These are phyloP conservation scores for Stenogyne calaminthoides DNA, from an alignment of 305 asterid species.

Conservation along the genomic window DNA sequence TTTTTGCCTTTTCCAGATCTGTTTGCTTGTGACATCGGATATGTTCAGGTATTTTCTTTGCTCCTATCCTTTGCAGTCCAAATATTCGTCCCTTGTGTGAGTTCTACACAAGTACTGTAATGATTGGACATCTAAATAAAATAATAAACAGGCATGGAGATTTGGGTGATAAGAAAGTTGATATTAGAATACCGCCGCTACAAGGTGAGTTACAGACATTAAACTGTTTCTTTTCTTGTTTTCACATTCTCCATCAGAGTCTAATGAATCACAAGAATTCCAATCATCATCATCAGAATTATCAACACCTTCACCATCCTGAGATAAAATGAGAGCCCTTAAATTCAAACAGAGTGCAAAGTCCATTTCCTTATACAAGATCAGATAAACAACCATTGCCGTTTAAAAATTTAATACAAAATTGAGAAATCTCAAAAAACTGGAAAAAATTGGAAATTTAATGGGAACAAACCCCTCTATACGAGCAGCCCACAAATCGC, in stretches of 20 bases:
- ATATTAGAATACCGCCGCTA: slow-evolving; percentile 75
- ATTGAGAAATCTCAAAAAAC: background rate
- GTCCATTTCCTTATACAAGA: background rate
- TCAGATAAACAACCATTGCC: background rate
- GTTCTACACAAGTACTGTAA: slow-evolving; percentile 50
- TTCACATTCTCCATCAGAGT: slow-evolving; percentile 56
- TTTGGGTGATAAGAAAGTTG: slow-evolving; percentile 13
- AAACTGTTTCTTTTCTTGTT: slow-evolving; percentile 44
- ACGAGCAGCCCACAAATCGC: slow-evolving; percentile 90
- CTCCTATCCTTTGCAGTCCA: slow-evolving; percentile 92
- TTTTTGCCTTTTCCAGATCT: slow-evolving; percentile 89
- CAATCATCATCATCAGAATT: slow-evolving; percentile 61
- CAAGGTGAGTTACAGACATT: slow-evolving; percentile 47
- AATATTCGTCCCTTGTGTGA: slow-evolving; percentile 73
- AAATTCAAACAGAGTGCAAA: slow-evolving; percentile 32
- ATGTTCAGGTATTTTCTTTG: slow-evolving; percentile 86
- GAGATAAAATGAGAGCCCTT: slow-evolving; percentile 30
- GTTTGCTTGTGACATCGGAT: slow-evolving; percentile 86
- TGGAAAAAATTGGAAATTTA: background rate
- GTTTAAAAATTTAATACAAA: background rate
- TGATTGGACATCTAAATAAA: slow-evolving; percentile 33
- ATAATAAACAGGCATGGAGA: slow-evolving; percentile 25
- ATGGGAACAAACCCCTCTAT: slow-evolving; percentile 63
- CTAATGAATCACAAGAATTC: slow-evolving; percentile 56
- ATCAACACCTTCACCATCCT: slow-evolving; percentile 69